Evolutionary conservation across 306 rosid genomes (phyloP).

Genomic region (Cucumis melo): DNA sequence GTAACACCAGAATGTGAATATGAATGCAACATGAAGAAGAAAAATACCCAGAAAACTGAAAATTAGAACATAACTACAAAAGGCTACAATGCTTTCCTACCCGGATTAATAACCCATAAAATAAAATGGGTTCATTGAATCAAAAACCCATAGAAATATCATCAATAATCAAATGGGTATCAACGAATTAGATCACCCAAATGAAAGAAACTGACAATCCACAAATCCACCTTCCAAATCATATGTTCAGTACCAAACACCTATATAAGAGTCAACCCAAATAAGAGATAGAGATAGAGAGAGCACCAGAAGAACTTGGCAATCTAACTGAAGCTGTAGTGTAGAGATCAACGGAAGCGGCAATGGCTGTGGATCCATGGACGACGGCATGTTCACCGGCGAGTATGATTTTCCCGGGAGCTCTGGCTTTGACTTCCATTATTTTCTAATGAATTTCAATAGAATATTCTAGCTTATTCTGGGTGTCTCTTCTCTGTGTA

Average conservation of each 20-base stretch:
- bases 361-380: constrained; percentile 90
- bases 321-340: constrained; percentile 63
- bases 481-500: not conserved
- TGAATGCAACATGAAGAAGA: not conserved
- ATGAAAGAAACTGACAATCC: not conserved
- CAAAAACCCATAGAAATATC: not conserved
- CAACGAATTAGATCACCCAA: not conserved
- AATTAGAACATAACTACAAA: not conserved
- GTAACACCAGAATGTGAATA: not conserved
- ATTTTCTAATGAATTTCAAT: not conserved
- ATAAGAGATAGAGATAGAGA: not conserved
- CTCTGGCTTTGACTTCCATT: constrained; percentile 85
- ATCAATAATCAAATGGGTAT: constrained; percentile 7
- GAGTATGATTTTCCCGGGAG: constrained; percentile 83
- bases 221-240: not conserved
- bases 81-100: not conserved
- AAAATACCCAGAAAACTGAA: not conserved
- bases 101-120: not conserved
- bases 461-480: not conserved
- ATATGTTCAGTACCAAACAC: not conserved
- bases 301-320: constrained; percentile 29
- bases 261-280: not conserved
- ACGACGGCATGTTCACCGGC: constrained; percentile 96
- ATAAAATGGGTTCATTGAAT: not conserved
- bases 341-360: constrained; percentile 64